Base-by-base conservation (phyloP, 371 early-diverging fungal species). In the Mucor irregularis region DNA sequence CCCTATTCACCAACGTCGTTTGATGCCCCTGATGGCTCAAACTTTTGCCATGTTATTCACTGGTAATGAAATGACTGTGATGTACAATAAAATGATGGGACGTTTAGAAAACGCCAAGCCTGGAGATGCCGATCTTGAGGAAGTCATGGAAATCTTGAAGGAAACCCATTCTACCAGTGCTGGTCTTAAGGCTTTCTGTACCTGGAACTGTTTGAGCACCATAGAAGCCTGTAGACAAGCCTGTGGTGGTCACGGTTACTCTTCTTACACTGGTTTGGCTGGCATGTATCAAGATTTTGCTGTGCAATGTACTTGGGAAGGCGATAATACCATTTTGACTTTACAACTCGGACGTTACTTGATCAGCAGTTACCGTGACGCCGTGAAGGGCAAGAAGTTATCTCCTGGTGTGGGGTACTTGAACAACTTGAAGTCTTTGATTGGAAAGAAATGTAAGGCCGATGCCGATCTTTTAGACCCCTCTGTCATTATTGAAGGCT, bases 241-340 rank as follows among this genome's bases (percentile, higher is more conserved):
- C 7, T 82, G 91, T 53, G 96, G 96, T 56, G 91, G 96, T 26
- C 96, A 94, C 63, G 96, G 96, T 10, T 95, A 95, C 76, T 90
- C 90, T 31, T 83, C 90, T 19, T 94, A 94, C 80, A 90, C 92
- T 3, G 96, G 94, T 0, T 82, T 95, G 29, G 87, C 95, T 40
- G 82, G 82, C 33, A 85, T 91, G 68, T 92, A 92, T 74, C 81
- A 85, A 54, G 93, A 94, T 72, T 95, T 94, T 76, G 92, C 93
- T 29, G 94, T 94, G 24, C 94, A 94, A 63, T 93, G 94, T 74
- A 93, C 95, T 37, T 93, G 94, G 95, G 95, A 91, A 66, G 91
- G 91, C 58, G 92, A 91, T 74, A 94, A 94, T 71, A 94, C 94
- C 49, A 91, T 95, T 49, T 74, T 94, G 68, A 90, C 93, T 1